Conservation (phyloP, 441 rosid genomes). For the California macrophylla region DNA sequence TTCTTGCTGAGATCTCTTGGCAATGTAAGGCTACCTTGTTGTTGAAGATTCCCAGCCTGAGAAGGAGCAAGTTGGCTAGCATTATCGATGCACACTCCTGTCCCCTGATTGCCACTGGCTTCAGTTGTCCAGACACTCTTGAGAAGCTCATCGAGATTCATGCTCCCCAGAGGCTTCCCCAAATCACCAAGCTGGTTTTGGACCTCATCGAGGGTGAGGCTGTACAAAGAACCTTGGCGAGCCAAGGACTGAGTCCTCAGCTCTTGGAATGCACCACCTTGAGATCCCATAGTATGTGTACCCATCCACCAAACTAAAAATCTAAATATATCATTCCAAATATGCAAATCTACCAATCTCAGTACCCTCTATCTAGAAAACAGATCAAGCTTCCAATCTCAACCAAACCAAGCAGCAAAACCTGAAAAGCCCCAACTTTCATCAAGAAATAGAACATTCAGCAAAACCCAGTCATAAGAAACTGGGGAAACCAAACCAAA, state of each 20-base stretch:
- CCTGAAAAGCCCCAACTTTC: not conserved
- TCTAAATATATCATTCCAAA: conserved; percentile 3
- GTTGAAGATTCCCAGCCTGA: conserved; percentile 29
- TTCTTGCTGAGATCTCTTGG: conserved; percentile 52
- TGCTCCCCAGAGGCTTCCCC: conserved; percentile 70
- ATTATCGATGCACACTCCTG: conserved; percentile 19
- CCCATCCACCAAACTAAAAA: conserved; percentile 38
- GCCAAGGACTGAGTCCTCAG: conserved; percentile 36
- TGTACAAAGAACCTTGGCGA: conserved; percentile 50
- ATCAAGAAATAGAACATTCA: not conserved
- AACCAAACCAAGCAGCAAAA: conserved; percentile 13
- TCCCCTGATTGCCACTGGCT: conserved; percentile 17
- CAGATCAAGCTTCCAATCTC: too few species aligned
- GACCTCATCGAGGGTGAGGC: conserved; percentile 67
- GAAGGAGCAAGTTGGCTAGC: not conserved
- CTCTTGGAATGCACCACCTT: conserved; percentile 34
- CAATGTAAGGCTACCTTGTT: conserved; percentile 48
- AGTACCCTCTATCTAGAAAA: too few species aligned
- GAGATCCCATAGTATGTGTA: conserved; percentile 46
- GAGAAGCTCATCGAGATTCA: conserved; percentile 79
- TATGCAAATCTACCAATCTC: conserved; percentile 6
- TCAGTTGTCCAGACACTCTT: conserved; percentile 62
- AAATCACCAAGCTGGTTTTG: conserved; percentile 59
- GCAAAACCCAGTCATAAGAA: not conserved
- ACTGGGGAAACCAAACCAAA: not conserved